Percentiles rank a stretch among this genome's conserved stretches.
phyloP scores from a whole-genome alignment of 257 asterid species.

The Solanum pimpinellifolium region DNA sequence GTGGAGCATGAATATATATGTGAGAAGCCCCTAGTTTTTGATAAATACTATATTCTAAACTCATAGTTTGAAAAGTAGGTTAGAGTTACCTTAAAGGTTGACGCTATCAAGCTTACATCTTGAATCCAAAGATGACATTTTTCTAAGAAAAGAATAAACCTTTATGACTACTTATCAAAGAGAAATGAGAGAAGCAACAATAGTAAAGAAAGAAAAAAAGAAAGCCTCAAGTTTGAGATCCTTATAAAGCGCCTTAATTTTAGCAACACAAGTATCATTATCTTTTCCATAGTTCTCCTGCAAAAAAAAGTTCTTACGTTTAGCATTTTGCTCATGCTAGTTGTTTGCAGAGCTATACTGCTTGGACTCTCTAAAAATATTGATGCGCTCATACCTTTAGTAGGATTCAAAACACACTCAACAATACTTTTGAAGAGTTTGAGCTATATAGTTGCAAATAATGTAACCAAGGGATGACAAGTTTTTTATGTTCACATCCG shows the following conservation, averaged over 20 bases:
- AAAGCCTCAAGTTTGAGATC: slow-evolving; percentile 25
- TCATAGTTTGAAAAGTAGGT: neutral
- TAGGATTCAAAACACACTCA: neutral
- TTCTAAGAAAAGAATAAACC: neutral
- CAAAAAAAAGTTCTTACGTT: too few relatives aligned
- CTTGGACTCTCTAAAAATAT: neutral
- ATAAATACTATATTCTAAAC: neutral
- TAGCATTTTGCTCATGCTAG: neutral
- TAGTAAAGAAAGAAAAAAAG: neutral
- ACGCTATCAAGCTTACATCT: neutral
- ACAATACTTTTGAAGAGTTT: neutral
- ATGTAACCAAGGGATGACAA: neutral
- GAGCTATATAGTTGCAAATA: neutral
- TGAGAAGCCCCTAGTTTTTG: too few relatives aligned
- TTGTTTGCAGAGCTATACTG: neutral
- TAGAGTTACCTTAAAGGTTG: neutral
- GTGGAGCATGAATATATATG: too few relatives aligned
- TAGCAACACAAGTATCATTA: too few relatives aligned
- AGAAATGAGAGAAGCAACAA: neutral
- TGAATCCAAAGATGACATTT: neutral
- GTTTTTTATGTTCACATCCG: slow-evolving; percentile 8
- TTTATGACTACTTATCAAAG: neutral
- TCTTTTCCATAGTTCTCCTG: too few relatives aligned
- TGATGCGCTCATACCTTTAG: neutral
- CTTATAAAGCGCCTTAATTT: too few relatives aligned